A percentile compares a stretch with the other conserved stretches of the same genome.
Conservation (phyloP, 495 filamentous ascomycete genomes). For the Hyaloscypha variabilis region DNA sequence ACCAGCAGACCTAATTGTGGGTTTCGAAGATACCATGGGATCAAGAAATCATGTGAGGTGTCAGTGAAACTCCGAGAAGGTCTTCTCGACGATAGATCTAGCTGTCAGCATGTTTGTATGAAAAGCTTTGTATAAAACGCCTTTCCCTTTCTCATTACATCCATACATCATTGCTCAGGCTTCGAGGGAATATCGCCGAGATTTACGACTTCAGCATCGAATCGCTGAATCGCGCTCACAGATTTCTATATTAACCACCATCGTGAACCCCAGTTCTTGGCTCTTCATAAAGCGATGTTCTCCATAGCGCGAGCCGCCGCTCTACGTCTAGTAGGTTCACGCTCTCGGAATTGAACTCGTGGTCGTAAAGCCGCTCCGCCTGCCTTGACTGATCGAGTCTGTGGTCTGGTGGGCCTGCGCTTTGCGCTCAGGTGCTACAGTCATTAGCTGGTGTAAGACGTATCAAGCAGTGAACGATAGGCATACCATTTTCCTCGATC, state of each 20-base stretch:
- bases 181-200: too few species aligned
- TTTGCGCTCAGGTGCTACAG: neutral
- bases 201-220: too few species aligned
- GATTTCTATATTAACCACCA: neutral
- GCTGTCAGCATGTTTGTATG: too few species aligned
- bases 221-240: too few species aligned
- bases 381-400: neutral
- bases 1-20: too few species aligned
- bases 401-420: neutral
- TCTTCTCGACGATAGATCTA: too few species aligned
- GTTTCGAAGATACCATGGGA: too few species aligned
- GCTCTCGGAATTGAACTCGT: neutral
- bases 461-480: neutral
- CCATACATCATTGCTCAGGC: too few species aligned
- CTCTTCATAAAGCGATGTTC: neutral
- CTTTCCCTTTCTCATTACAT: too few species aligned
- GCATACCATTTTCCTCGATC: neutral
- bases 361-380: neutral
- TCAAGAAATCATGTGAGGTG: too few species aligned
- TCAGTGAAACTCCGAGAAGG: too few species aligned
- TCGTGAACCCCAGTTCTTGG: neutral
- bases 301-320: neutral
- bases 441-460: neutral
- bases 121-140: too few species aligned
- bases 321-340: neutral